Conservation (phyloP, 805 yeast species). For the Yamadazyma scolyti region DNA sequence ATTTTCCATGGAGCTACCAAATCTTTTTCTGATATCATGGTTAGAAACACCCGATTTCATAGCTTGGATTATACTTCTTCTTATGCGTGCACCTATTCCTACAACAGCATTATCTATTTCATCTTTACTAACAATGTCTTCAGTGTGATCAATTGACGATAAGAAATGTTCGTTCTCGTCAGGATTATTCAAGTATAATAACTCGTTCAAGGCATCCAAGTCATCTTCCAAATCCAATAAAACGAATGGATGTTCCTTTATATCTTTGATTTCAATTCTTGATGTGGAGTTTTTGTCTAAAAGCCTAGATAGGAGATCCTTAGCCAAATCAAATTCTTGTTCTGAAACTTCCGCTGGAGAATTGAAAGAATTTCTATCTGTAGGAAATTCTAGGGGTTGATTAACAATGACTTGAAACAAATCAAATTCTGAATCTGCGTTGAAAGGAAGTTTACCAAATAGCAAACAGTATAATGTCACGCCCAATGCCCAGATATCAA, state of each 20-base stretch:
- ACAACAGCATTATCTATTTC: conserved; percentile 76
- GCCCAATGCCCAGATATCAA: conserved; percentile 98
- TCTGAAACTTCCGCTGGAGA: conserved; percentile 37
- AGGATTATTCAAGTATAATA: conserved; percentile 28
- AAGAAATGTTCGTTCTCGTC: conserved; percentile 2
- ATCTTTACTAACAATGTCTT: conserved; percentile 56
- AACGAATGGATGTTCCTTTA: conserved; percentile 73
- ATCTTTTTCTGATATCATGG: conserved; percentile 16
- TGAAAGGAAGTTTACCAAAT: conserved; percentile 87
- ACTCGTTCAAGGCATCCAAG: conserved; percentile 29
- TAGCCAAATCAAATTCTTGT: conserved; percentile 44
- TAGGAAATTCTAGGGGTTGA: conserved; percentile 57
- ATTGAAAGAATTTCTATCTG: conserved; percentile 24
- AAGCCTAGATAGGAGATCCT: conserved; percentile 58
- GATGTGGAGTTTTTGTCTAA: conserved; percentile 66
- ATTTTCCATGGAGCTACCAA: conserved; percentile 20
- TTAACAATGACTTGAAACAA: conserved; percentile 78
- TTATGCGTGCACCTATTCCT: conserved; percentile 72
- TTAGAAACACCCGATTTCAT: conserved; percentile 25
- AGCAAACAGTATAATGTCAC: conserved; percentile 84
- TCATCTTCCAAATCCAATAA: conserved; percentile 38
- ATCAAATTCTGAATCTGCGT: conserved; percentile 81
- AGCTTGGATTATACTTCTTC: conserved; percentile 46
- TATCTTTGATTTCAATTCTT: conserved; percentile 67
- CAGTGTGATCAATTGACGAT: conserved; percentile 2